Conservation (phyloP, 345 rosid genomes). For the Melaleuca quinquenervia region DNA sequence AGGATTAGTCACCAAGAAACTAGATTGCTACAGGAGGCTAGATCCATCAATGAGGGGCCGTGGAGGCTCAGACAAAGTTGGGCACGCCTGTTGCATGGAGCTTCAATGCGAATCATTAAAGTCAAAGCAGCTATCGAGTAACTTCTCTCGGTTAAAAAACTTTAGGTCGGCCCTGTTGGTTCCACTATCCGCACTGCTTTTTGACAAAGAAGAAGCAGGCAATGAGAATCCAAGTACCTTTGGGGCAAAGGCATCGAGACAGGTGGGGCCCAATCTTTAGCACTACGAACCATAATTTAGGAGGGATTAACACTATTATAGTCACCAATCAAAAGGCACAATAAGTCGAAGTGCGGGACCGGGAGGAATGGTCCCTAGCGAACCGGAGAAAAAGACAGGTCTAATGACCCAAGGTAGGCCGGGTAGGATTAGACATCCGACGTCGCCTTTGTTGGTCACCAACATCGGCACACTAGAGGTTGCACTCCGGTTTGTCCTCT, state of each 20-base stretch:
- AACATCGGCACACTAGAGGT: constrained; percentile 2
- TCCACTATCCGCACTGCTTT: neutral
- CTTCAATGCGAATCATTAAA: constrained; percentile 1
- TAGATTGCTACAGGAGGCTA: neutral
- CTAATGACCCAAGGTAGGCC: neutral
- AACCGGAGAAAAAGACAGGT: constrained; percentile 3
- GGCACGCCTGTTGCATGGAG: constrained; percentile 5
- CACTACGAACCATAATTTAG: neutral
- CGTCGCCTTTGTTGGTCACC: constrained; percentile 4
- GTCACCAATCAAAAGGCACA: neutral
- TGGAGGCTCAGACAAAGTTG: neutral
- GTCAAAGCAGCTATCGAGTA: neutral
- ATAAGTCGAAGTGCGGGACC: neutral
- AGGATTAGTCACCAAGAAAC: neutral
- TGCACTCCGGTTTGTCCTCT: constrained; percentile 15
- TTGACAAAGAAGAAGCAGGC: neutral
- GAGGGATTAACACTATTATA: neutral
- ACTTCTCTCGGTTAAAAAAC: constrained; percentile 1
- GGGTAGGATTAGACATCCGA: neutral
- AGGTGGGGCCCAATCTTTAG: neutral
- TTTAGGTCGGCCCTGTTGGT: neutral
- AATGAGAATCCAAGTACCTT: constrained; percentile 2
- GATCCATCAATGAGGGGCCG: neutral
- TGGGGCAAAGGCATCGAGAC: neutral
- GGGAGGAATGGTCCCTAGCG: neutral